Evolutionary conservation across 2,329 filamentous ascomycete species (phyloP).

Genomic region (Coleophoma eucalyptorum): DNA sequence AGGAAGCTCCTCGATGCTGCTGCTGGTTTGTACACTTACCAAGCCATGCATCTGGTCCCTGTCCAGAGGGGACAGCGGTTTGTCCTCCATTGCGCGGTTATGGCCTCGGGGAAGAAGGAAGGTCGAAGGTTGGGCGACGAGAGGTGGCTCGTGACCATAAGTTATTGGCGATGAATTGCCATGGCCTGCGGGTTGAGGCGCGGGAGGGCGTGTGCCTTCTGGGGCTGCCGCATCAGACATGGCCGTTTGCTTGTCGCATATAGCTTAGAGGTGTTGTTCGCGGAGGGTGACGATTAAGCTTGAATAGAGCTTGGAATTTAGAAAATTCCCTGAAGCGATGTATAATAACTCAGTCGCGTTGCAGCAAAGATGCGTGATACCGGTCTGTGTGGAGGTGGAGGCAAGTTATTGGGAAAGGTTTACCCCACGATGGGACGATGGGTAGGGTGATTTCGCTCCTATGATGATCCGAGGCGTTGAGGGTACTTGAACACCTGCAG

Average conservation of each 20-base stretch:
- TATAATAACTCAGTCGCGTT: too few relatives aligned
- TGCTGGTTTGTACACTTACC: constrained; percentile 46
- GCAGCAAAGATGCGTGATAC: too few relatives aligned
- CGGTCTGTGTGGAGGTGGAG: too few relatives aligned
- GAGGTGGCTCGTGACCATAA: constrained; percentile 25
- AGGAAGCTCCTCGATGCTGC: background rate
- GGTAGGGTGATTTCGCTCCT: too few relatives aligned
- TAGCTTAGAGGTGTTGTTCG: constrained; percentile 3
- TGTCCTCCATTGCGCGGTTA: constrained; percentile 25
- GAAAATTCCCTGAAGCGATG: too few relatives aligned
- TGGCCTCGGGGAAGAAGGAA: constrained; percentile 28
- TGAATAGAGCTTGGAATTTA: too few relatives aligned
- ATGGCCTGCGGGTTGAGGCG: constrained; percentile 16
- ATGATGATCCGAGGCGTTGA: too few relatives aligned
- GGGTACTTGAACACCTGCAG: too few relatives aligned
- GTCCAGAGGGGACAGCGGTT: constrained; percentile 59
- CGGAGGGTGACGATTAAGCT: background rate
- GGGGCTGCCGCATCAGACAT: constrained; percentile 27
- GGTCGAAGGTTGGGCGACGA: constrained; percentile 30
- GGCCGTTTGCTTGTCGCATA: constrained; percentile 14
- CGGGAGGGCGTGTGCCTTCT: constrained; percentile 22
- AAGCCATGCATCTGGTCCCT: constrained; percentile 75
- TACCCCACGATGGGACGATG: too few relatives aligned
- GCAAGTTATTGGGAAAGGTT: too few relatives aligned
- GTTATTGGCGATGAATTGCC: constrained; percentile 20